These are phyloP conservation scores for Boletus tylopilopsis DNA, from an alignment of 768 basidiomycete species.

Conservation along the genomic window DNA sequence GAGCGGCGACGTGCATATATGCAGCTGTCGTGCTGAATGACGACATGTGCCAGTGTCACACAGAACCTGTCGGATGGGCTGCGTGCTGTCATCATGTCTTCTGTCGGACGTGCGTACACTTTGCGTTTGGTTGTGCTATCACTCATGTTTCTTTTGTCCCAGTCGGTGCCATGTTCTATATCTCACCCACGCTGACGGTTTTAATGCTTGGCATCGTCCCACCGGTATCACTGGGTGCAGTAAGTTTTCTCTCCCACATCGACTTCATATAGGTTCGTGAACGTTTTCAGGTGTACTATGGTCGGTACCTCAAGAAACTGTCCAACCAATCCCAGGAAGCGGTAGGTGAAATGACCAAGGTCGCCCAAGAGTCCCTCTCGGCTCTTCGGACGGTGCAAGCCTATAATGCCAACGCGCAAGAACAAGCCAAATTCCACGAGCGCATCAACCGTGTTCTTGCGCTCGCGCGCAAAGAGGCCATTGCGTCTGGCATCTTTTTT, in stretches of 20 bases:
- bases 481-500: conserved; percentile 90
- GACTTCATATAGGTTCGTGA: conserved; percentile 8
- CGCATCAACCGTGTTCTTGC: conserved; percentile 61
- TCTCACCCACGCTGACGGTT: conserved; percentile 82
- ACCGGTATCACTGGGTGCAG: conserved; percentile 80
- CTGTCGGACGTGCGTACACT: conserved; percentile 75
- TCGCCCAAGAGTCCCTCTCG: conserved; percentile 84
- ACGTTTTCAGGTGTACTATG: conserved; percentile 79
- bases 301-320: conserved; percentile 88
- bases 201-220: conserved; percentile 93
- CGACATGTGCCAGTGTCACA: conserved; percentile 44
- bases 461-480: conserved; percentile 81
- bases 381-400: conserved; percentile 89
- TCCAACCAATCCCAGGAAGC: conserved; percentile 93
- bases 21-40: neutral
- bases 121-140: neutral
- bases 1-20: neutral
- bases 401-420: conserved; percentile 79
- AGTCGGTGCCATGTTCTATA: conserved; percentile 95
- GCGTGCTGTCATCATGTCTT: conserved; percentile 86
- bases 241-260: conserved; percentile 33
- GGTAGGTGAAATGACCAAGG: conserved; percentile 91
- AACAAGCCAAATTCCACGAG: conserved; percentile 72
- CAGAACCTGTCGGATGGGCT: conserved; percentile 78
- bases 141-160: neutral